Conservation (phyloP, 2,329 filamentous ascomycete genomes). For the Cryphonectria parasitica region DNA sequence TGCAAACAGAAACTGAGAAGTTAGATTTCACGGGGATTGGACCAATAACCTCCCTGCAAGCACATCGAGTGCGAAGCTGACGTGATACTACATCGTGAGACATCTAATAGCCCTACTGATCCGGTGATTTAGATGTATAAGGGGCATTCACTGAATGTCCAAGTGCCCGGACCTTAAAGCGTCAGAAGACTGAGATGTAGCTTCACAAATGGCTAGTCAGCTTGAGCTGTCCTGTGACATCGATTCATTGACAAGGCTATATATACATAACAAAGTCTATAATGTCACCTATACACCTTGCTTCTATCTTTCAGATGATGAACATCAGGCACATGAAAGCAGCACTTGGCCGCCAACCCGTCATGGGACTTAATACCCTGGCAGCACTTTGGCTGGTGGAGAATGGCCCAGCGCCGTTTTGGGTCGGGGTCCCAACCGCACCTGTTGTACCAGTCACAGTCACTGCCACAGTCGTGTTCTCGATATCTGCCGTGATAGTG, state of each 20-base stretch:
- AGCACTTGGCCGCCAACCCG: background rate
- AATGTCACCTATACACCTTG: background rate
- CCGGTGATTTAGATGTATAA: background rate
- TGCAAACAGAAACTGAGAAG: no score
- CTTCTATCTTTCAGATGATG: background rate
- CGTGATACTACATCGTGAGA: conserved; percentile 6
- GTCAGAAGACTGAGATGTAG: no score
- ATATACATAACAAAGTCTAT: background rate
- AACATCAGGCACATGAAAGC: background rate
- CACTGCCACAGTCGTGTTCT: background rate
- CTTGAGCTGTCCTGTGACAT: background rate
- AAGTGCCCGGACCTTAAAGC: background rate
- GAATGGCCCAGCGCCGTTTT: background rate
- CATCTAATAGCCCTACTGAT: no score
- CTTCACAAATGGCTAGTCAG: no score
- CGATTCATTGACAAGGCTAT: background rate
- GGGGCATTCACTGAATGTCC: background rate
- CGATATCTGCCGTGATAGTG: conserved; percentile 40
- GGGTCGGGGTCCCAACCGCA: background rate
- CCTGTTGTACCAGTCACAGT: background rate
- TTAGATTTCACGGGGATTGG: conserved; percentile 23
- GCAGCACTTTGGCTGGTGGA: background rate
- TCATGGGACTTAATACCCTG: no score
- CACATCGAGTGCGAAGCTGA: conserved; percentile 17
- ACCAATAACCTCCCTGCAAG: conserved; percentile 17